Conservation (phyloP, 345 rosid species). For the Cardamine occulta region DNA sequence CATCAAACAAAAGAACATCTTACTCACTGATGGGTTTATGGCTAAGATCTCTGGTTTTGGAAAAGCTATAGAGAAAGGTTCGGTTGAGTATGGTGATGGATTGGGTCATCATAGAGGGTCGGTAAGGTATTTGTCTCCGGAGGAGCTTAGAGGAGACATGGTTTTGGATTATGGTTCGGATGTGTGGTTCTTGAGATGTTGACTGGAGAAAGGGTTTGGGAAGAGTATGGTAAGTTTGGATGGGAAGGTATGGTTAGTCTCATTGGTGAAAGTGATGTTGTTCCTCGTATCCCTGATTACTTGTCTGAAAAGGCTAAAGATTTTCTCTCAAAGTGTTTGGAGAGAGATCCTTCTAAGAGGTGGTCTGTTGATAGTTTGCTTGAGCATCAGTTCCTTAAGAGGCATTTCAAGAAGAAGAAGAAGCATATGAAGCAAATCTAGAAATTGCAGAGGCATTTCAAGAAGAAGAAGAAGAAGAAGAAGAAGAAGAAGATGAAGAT, state of each 20-base stretch:
- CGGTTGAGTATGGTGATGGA: conserved; percentile 17
- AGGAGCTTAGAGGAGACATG: conserved; percentile 19
- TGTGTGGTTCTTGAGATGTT: conserved; percentile 41
- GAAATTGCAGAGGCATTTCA: not conserved
- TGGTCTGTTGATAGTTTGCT: conserved; percentile 21
- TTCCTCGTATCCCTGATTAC: conserved; percentile 23
- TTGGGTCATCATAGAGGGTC: conserved; percentile 27
- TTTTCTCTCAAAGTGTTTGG: conserved; percentile 32
- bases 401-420: not conserved
- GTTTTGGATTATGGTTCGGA: conserved; percentile 35
- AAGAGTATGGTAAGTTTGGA: not conserved
- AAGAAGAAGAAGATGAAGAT: too few species aligned
- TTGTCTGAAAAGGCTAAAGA: conserved; percentile 33
- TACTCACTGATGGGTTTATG: not conserved
- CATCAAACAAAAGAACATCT: conserved; percentile 31
- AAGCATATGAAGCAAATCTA: not conserved
- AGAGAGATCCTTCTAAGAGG: conserved; percentile 25
- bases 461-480: not conserved
- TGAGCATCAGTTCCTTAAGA: conserved; percentile 9
- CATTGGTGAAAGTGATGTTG: not conserved
- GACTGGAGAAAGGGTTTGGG: conserved; percentile 32
- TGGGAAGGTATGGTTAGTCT: conserved; percentile 26
- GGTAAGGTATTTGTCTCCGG: conserved; percentile 23
- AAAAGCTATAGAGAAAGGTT: conserved; percentile 15
- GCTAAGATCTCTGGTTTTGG: conserved; percentile 41